Percentiles rank a stretch among this genome's conserved stretches.
Evolutionary conservation across 495 filamentous ascomycete genomes (phyloP).

Genomic region (Lophiotrema nucula): DNA sequence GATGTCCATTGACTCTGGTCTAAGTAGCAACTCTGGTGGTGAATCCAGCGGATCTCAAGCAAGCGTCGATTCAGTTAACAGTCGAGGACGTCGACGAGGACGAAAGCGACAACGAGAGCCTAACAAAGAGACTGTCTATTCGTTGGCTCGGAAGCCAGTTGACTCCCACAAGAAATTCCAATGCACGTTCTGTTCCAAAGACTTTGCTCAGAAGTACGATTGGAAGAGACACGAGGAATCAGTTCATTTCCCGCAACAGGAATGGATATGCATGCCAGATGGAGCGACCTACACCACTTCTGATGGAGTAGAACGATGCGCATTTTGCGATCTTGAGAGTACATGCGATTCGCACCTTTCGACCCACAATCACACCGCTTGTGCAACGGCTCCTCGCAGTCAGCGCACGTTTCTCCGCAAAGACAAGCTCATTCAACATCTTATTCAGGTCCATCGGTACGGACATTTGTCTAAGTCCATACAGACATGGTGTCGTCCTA

Average conservation of each 20-base stretch:
- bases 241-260: slow-evolving; percentile 30
- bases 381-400: background rate
- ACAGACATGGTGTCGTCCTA: slow-evolving; percentile 14
- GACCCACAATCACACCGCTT: slow-evolving; percentile 10
- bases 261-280: slow-evolving; percentile 29
- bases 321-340: slow-evolving; percentile 4
- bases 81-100: slow-evolving; percentile 20
- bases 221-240: slow-evolving; percentile 35
- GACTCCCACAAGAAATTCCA: slow-evolving; percentile 22
- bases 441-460: slow-evolving; percentile 20
- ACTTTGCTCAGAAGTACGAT: slow-evolving; percentile 31
- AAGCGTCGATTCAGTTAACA: slow-evolving; percentile 22
- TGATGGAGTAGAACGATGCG: slow-evolving; percentile 5
- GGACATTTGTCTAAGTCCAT: background rate
- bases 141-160: slow-evolving; percentile 10
- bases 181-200: slow-evolving; percentile 27
- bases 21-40: slow-evolving; percentile 13
- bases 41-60: slow-evolving; percentile 11
- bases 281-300: slow-evolving; percentile 1
- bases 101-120: slow-evolving; percentile 26
- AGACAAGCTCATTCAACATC: slow-evolving; percentile 29
- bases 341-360: slow-evolving; percentile 12
- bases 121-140: background rate
- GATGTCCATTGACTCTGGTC: slow-evolving; percentile 11
- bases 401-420: slow-evolving; percentile 23